Conservation (phyloP, 345 rosid genomes). For the Turnera subulata region DNA sequence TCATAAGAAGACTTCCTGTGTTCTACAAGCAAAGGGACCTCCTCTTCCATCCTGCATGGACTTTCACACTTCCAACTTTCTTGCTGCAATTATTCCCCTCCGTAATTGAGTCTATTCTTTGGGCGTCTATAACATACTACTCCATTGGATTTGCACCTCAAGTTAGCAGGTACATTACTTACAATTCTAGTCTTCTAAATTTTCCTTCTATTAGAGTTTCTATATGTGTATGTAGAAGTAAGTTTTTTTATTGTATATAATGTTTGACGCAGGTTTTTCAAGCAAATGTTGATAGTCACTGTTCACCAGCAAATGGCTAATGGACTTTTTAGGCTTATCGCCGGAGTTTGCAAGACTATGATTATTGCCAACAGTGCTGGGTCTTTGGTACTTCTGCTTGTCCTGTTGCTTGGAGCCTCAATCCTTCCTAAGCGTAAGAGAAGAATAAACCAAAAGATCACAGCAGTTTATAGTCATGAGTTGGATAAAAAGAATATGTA, state of each 20-base stretch:
- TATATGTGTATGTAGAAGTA: not conserved
- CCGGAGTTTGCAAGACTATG: conserved; percentile 72
- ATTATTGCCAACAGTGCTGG: conserved; percentile 83
- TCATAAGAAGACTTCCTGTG: conserved; percentile 72
- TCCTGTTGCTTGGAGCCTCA: conserved; percentile 86
- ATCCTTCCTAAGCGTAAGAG: conserved; percentile 57
- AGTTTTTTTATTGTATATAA: not conserved
- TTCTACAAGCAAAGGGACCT: conserved; percentile 93
- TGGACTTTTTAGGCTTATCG: conserved; percentile 59
- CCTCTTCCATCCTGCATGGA: conserved; percentile 78
- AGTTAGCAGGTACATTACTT: conserved; percentile 45
- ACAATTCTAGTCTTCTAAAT: too few species aligned
- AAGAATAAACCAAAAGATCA: not conserved
- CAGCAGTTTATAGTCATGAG: too few species aligned
- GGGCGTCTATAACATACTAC: conserved; percentile 61
- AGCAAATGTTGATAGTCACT: conserved; percentile 59
- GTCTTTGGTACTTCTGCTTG: conserved; percentile 54
- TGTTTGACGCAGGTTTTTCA: conserved; percentile 72
- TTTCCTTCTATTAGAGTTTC: too few species aligned
- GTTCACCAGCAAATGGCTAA: conserved; percentile 84
- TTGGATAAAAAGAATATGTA: too few species aligned
- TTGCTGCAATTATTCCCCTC: conserved; percentile 63
- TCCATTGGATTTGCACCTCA: conserved; percentile 74
- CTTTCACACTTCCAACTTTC: conserved; percentile 68
- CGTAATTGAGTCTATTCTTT: conserved; percentile 60